These are phyloP conservation scores for Pseudoturritis turrita DNA, from an alignment of 345 rosid species.

Conservation along the genomic window DNA sequence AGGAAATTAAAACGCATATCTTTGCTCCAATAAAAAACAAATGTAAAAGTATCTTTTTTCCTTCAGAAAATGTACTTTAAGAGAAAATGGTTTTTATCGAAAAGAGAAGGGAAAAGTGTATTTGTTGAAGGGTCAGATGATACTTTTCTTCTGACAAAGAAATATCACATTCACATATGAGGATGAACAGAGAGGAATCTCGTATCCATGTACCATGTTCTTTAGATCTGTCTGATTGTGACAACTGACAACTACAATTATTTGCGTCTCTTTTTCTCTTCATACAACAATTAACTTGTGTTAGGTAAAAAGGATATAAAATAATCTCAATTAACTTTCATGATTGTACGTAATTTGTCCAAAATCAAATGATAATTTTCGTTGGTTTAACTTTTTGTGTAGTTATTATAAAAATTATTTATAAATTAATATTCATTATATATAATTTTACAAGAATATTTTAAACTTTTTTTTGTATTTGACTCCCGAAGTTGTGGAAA, in stretches of 20 bases:
- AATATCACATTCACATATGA: neutral
- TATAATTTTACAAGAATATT: neutral
- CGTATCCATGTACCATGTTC: conserved; percentile 23
- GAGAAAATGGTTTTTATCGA: neutral
- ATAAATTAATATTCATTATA: neutral
- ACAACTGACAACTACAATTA: conserved; percentile 1
- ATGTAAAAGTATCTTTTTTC: neutral
- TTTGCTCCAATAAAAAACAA: neutral
- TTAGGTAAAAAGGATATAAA: neutral
- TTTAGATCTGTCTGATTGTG: conserved; percentile 14
- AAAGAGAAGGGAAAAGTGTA: neutral
- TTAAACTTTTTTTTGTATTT: neutral
- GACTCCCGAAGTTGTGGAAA: too few species aligned
- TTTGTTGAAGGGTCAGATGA: neutral
- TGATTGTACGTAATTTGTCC: neutral
- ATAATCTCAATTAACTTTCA: neutral
- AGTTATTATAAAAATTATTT: neutral
- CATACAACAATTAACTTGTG: neutral
- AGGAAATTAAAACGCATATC: neutral
- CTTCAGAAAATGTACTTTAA: neutral
- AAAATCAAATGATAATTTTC: neutral
- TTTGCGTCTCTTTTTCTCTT: neutral
- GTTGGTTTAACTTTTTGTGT: neutral
- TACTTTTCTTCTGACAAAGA: conserved; percentile 6
- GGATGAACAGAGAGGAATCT: conserved; percentile 23